phyloP scores from a whole-genome alignment of 2,329 filamentous ascomycete species.

The Diaporthe humulicola region DNA sequence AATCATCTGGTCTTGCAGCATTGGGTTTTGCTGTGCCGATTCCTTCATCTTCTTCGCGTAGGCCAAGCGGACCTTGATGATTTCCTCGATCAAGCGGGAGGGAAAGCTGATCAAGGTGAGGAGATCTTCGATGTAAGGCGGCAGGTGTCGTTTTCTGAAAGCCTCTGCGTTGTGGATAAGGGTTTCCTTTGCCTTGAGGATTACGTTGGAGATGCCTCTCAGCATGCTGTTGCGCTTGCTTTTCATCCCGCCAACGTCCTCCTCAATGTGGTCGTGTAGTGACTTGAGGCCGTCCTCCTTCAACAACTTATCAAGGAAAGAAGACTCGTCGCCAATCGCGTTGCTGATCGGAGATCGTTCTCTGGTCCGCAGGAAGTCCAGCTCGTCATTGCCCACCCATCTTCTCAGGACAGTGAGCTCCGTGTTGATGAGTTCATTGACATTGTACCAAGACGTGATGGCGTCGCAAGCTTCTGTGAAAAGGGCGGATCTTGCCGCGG shows the following conservation, averaged over 20 bases:
- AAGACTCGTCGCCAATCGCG: slow-evolving; percentile 88
- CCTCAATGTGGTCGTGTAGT: slow-evolving; percentile 79
- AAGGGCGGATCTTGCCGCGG: slow-evolving; percentile 79
- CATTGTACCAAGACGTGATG: slow-evolving; percentile 96
- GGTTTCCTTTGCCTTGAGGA: slow-evolving; percentile 92
- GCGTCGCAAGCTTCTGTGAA: slow-evolving; percentile 89
- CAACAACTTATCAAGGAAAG: slow-evolving; percentile 93
- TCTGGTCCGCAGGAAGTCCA: slow-evolving; percentile 87
- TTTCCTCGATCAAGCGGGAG: slow-evolving; percentile 94
- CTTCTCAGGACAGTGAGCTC: slow-evolving; percentile 91
- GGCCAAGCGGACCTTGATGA: slow-evolving; percentile 90
- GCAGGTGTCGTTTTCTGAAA: slow-evolving; percentile 90
- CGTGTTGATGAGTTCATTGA: slow-evolving; percentile 94
- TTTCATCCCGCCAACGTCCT: slow-evolving; percentile 53
- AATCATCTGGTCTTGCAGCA: slow-evolving; percentile 99
- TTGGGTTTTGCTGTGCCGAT: slow-evolving; percentile 88
- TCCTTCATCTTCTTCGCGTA: slow-evolving; percentile 98
- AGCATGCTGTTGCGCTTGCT: slow-evolving; percentile 81
- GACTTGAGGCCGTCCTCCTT: slow-evolving; percentile 97
- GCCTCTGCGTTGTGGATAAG: slow-evolving; percentile 87
- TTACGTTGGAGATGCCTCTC: slow-evolving; percentile 84
- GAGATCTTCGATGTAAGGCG: slow-evolving; percentile 96
- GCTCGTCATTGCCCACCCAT: slow-evolving; percentile 96
- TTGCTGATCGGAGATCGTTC: slow-evolving; percentile 76
- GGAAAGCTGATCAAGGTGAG: slow-evolving; percentile 98